Evolutionary conservation across 2,329 filamentous ascomycete species (phyloP), one percentile per base, ranked within the genome.

Genomic region (Clonostachys solani): DNA sequence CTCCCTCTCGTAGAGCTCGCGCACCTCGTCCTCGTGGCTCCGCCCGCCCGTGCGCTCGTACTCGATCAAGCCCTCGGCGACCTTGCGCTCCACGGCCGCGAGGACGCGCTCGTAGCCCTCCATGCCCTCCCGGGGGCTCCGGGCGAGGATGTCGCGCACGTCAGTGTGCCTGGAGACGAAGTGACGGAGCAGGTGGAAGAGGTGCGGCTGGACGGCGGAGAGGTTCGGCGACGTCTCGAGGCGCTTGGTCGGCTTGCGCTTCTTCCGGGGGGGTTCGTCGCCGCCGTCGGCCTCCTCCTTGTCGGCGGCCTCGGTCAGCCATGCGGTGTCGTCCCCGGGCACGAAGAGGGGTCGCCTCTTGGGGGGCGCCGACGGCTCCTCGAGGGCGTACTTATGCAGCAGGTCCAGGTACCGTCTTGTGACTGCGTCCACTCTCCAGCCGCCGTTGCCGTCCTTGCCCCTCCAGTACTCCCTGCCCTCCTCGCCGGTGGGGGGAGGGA

Each of bases 331-430:
- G 50, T 80, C 78, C 5, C 78, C 78, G 0, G 85, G 81, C 9
- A 94, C 62, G 62, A 90, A 96, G 0, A 96, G 75, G 1, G 87
- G 87, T 50, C 79, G 75, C 44, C 92, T 75, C 37, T 66, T 58
- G 0, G 92, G 92, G 1, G 84, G 82, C 5, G 82, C 69, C 23
- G 23, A 29, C 23, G 23, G 23, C 33, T 71, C 65, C 34, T 83
- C 83, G 0, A 94, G 71, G 1, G 87, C 88, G 58, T 95, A 80
- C 62, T 78, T 78, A 65, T 96, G 84, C 43, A 97, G 78, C 49
- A 99, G 95, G 59, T 96, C 87, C 65, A 97, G 74, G 62, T 99
- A 99, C 34, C 92, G 80, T 50, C 94, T 75, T 57, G 94, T 80
- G 1, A 96, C 82, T 3, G 89, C 91, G 64, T 99, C 94, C 52